phyloP scores from a whole-genome alignment of 129 eudicot genomes.

The Artemisia annua region DNA sequence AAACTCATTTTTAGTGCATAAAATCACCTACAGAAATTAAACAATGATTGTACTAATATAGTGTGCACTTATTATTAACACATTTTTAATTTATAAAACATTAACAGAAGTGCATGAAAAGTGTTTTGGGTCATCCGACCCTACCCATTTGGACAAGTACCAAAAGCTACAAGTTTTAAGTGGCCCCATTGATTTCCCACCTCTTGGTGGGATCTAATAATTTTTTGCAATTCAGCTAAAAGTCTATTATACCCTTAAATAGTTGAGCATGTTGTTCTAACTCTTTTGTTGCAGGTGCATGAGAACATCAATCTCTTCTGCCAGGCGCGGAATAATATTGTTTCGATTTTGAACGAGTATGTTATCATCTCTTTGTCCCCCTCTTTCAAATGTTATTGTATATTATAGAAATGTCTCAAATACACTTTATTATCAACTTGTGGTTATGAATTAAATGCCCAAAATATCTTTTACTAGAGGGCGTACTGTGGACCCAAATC shows the following conservation, averaged over 20 bases:
- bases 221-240: not conserved
- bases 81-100: not conserved
- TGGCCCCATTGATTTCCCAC: not conserved
- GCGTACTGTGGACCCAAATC: not conserved
- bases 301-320: slow-evolving; percentile 78
- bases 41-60: not conserved
- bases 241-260: not conserved
- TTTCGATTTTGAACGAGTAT: slow-evolving; percentile 69
- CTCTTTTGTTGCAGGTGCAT: slow-evolving; percentile 52
- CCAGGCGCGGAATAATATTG: slow-evolving; percentile 69
- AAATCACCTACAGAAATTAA: not conserved
- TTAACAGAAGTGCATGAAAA: not conserved
- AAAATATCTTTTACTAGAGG: not conserved
- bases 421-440: not conserved
- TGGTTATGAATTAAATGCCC: not conserved
- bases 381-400: not conserved
- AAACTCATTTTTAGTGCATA: not conserved
- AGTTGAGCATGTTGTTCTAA: slow-evolving; percentile 12
- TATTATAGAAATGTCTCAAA: not conserved
- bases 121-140: not conserved
- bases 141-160: not conserved
- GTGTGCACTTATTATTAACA: not conserved
- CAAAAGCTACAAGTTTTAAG: no score
- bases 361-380: slow-evolving; percentile 20
- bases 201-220: not conserved